Percentiles rank a stretch among this genome's conserved stretches.
phyloP scores from a whole-genome alignment of 164 flowering plant species.

The Buxus sempervirens region DNA sequence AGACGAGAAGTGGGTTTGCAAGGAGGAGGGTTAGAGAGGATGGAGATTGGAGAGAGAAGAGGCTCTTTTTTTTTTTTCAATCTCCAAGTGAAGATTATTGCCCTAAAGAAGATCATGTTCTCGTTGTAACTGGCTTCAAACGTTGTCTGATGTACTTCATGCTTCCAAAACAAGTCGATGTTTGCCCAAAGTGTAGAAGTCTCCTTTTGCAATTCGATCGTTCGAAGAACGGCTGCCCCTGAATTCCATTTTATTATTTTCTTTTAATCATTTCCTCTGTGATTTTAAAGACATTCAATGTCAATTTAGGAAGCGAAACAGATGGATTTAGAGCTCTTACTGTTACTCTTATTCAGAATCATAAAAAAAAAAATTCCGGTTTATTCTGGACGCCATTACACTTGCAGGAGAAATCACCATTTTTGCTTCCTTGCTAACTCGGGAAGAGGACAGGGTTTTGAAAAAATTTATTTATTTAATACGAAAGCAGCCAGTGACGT shows the following conservation, averaged over 20 bases:
- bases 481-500: too few relatives aligned
- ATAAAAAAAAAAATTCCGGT: background rate
- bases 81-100: too few relatives aligned
- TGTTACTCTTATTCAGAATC: background rate
- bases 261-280: background rate
- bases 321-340: background rate
- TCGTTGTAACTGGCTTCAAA: slow-evolving; percentile 36
- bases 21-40: too few relatives aligned
- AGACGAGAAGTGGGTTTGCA: too few relatives aligned
- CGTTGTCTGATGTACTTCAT: slow-evolving; percentile 35
- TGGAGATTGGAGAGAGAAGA: too few relatives aligned
- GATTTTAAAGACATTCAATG: background rate
- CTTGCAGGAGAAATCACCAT: too few relatives aligned
- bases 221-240: slow-evolving; percentile 15
- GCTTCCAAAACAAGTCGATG: slow-evolving; percentile 25
- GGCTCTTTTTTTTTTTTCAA: too few relatives aligned
- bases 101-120: background rate
- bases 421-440: too few relatives aligned
- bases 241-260: background rate
- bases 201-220: slow-evolving; percentile 29
- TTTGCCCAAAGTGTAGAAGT: slow-evolving; percentile 31
- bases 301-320: slow-evolving; percentile 2
- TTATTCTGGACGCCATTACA: background rate
- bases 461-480: too few relatives aligned
- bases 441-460: too few relatives aligned